Evolutionary conservation across 176 grass and related monocot genomes (phyloP), one percentile per base, ranked within the genome.

Genomic region (Oryza longistaminata): DNA sequence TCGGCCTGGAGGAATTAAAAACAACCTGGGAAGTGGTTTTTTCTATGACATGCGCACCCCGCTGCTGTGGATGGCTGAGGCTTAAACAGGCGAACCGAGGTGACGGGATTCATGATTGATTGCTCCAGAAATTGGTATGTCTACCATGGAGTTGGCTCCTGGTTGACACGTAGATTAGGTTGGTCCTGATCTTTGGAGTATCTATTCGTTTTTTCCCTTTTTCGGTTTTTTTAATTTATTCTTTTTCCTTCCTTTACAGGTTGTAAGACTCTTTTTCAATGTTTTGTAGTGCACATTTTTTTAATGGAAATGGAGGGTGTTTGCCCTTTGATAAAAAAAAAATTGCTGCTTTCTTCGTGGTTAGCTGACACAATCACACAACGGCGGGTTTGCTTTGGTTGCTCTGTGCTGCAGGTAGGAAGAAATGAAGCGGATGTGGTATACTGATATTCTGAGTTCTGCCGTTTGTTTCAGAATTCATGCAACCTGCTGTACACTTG

Each of bases 31-130:
- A 33, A 68, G 45, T 21, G 21, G 21, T 87, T 15, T 85, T 64
- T 13, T 39, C 27, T 50, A 0, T 7, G 70, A 70, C 65, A 25
- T 58, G 19, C 7, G 21, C 49, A 13, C 2, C 9, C 19, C 62
- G 48, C 70, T 70, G 27, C 64, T 24, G 31, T 25, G 78, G 71
- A 50, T 8, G 26, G 62, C 40, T 55, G 53, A 44, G 53, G 31
- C 24, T 58, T 73, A 21, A 52, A 80, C 40, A 19, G 25, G 26
- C 13, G 1, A 65, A 5, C 17, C 6, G 7, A n/a, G 45, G 52
- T 37, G 88, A 83, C 45, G 73, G 74, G 19, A 21, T 58, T 58
- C 74, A 49, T 16, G 80, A 16, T 64, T 77, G 73, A 86, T 82
- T 67, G 66, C 85, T 73, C 44, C 9, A 0, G 25, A 68, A 86